These are phyloP conservation scores for Colletotrichum theobromicola DNA, from an alignment of 2,329 filamentous ascomycete genomes.

Conservation along the genomic window DNA sequence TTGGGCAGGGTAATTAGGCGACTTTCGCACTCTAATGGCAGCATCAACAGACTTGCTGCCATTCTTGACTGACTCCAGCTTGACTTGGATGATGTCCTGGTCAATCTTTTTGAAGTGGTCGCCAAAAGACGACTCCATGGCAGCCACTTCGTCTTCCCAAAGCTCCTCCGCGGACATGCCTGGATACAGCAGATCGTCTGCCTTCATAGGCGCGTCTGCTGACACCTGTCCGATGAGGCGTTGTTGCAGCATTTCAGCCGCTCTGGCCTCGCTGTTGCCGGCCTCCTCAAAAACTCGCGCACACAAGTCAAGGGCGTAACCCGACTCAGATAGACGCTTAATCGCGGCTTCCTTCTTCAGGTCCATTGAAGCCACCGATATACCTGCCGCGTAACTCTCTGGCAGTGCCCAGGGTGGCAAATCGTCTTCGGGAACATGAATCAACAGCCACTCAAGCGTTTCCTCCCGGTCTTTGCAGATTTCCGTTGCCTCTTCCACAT, in stretches of 20 bases:
- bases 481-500: constrained; percentile 85
- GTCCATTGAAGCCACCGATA: constrained; percentile 84
- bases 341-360: constrained; percentile 82
- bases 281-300: constrained; percentile 76
- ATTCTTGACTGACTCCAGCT: constrained; percentile 62
- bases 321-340: constrained; percentile 79
- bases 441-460: constrained; percentile 92
- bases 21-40: constrained; percentile 70
- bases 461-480: constrained; percentile 93
- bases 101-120: constrained; percentile 70
- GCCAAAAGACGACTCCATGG: constrained; percentile 85
- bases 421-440: constrained; percentile 97
- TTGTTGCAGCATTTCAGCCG: constrained; percentile 81
- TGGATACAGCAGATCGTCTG: constrained; percentile 14
- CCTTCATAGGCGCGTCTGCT: constrained; percentile 10
- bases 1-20: constrained; percentile 74
- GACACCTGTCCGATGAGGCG: constrained; percentile 18
- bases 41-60: constrained; percentile 58
- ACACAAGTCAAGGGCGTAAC: constrained; percentile 86
- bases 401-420: constrained; percentile 92
- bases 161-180: constrained; percentile 58
- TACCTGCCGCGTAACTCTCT: constrained; percentile 88
- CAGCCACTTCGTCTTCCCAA: constrained; percentile 87
- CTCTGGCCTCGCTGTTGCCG: constrained; percentile 73
- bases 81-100: constrained; percentile 71